Conservation (phyloP, 768 basidiomycete species). For the Neoboletus subvelutipes region DNA sequence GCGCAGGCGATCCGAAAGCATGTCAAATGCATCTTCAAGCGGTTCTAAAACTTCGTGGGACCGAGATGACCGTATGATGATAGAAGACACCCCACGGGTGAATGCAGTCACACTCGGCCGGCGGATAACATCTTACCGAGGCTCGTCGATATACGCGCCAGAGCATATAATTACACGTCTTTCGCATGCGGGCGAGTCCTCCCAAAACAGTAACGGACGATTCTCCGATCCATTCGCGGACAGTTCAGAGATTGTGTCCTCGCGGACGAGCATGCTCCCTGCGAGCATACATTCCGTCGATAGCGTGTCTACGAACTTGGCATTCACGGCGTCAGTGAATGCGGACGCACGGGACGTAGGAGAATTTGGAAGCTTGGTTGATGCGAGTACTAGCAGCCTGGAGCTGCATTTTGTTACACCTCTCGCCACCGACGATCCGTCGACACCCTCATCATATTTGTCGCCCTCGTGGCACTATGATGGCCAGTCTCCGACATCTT, state of each 20-base stretch:
- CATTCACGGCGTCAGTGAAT: background rate
- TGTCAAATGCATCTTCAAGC: background rate
- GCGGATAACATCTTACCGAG: background rate
- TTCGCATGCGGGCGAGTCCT: slow-evolving; percentile 8
- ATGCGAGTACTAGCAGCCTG: slow-evolving; percentile 18
- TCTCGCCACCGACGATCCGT: background rate
- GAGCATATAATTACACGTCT: background rate
- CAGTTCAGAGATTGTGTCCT: slow-evolving; percentile 7
- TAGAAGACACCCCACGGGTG: background rate
- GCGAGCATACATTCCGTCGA: slow-evolving; percentile 7
- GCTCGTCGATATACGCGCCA: background rate
- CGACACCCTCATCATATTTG: slow-evolving; percentile 2
- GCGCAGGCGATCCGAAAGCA: background rate
- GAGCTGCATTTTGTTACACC: slow-evolving; percentile 21
- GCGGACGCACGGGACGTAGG: background rate
- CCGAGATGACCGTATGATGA: background rate
- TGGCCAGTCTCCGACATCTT: background rate
- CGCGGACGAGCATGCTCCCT: slow-evolving; percentile 7
- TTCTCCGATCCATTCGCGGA: slow-evolving; percentile 22
- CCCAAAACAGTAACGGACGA: slow-evolving; percentile 7
- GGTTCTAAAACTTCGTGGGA: background rate
- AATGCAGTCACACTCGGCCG: background rate
- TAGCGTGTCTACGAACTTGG: slow-evolving; percentile 8
- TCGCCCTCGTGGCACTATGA: slow-evolving; percentile 23
- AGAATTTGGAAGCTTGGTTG: background rate